These are phyloP conservation scores for Carex cristatella DNA, from an alignment of 176 grass and related monocot species.

Conservation along the genomic window DNA sequence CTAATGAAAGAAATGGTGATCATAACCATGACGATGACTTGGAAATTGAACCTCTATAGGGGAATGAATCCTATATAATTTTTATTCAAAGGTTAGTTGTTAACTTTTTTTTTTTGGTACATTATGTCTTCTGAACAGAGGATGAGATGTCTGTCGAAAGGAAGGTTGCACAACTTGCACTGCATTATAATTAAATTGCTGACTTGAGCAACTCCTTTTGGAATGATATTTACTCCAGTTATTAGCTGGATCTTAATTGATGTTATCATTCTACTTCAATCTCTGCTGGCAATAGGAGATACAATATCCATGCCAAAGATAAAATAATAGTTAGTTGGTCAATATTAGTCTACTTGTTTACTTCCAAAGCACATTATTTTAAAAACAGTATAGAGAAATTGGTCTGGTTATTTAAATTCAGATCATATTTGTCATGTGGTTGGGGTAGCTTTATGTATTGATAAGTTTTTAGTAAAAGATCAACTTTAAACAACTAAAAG, in stretches of 20 bases:
- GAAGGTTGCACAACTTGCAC: background rate
- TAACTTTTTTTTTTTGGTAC: background rate
- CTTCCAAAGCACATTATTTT: background rate
- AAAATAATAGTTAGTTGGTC: background rate
- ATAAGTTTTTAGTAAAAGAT: background rate
- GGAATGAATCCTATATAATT: background rate
- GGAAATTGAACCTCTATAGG: constrained; percentile 63
- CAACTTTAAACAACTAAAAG: background rate
- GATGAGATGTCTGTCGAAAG: background rate
- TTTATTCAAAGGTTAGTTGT: constrained; percentile 10
- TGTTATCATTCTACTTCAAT: background rate
- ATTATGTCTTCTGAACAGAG: background rate
- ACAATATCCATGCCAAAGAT: background rate
- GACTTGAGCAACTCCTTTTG: background rate
- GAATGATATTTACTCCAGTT: background rate
- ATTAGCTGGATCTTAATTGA: background rate
- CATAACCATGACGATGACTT: constrained; percentile 41
- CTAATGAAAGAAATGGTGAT: constrained; percentile 4
- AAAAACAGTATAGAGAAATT: background rate
- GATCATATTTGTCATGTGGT: background rate
- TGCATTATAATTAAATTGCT: background rate
- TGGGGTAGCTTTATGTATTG: background rate
- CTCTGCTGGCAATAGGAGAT: background rate
- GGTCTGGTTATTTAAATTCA: background rate
- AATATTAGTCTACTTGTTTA: background rate